Conservation (phyloP, 1,284 basidiomycete genomes). For the Inonotus hispidus region DNA sequence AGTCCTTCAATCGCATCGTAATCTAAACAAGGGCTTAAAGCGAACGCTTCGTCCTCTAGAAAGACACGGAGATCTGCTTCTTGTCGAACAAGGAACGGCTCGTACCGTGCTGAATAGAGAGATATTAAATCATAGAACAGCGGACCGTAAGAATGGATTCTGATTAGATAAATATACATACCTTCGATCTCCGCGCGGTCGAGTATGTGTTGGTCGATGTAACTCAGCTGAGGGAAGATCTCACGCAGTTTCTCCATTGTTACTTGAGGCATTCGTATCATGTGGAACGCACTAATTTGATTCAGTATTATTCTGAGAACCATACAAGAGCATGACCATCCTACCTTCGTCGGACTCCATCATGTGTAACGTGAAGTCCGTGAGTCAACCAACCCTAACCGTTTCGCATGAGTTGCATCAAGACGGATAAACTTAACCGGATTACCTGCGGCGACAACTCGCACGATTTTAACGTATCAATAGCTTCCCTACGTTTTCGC, state of each 20-base stretch:
- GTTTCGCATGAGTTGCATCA: not conserved
- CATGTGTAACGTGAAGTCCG: slow-evolving; percentile 51
- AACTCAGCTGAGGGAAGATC: slow-evolving; percentile 50
- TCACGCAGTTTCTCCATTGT: slow-evolving; percentile 40
- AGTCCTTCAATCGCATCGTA: slow-evolving; percentile 63
- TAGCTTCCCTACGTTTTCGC: slow-evolving; percentile 45
- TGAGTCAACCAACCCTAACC: slow-evolving; percentile 50
- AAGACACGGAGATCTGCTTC: slow-evolving; percentile 73
- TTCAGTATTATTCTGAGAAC: too few species aligned
- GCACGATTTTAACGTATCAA: slow-evolving; percentile 43
- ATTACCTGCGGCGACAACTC: slow-evolving; percentile 55
- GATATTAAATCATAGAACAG: not conserved
- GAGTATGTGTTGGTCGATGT: slow-evolving; percentile 48
- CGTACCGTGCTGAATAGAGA: slow-evolving; percentile 46
- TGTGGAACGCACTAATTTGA: slow-evolving; percentile 65
- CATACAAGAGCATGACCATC: not conserved
- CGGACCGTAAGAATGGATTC: not conserved
- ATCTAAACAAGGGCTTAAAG: slow-evolving; percentile 65
- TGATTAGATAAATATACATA: slow-evolving; percentile 26
- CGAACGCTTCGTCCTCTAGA: slow-evolving; percentile 68
- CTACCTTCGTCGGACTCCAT: slow-evolving; percentile 60
- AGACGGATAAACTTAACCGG: not conserved
- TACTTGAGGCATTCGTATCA: slow-evolving; percentile 63
- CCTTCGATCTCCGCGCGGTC: slow-evolving; percentile 70
- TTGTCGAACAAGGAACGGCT: slow-evolving; percentile 61